These are phyloP conservation scores for Phytophthora chlamydospora DNA, from an alignment of 352 stramenopile genomes.

Conservation along the genomic window DNA sequence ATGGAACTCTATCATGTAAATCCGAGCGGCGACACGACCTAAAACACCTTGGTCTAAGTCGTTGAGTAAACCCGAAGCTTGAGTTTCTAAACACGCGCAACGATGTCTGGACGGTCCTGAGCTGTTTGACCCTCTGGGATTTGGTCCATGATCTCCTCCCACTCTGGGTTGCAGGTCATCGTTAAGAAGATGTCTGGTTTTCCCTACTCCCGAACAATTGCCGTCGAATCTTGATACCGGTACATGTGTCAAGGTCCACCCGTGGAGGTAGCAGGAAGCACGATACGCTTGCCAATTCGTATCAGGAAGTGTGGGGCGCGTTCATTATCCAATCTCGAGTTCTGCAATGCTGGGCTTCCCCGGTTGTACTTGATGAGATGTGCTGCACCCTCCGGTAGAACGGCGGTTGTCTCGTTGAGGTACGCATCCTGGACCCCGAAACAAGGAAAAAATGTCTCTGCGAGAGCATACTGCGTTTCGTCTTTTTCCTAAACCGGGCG, in stretches of 20 bases:
- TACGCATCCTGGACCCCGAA: too few species aligned
- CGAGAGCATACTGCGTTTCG: too few species aligned
- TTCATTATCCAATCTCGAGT: too few species aligned
- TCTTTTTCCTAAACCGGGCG: too few species aligned
- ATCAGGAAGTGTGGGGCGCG: too few species aligned
- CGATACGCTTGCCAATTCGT: too few species aligned
- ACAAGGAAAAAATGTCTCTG: too few species aligned
- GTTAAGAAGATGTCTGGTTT: constrained; percentile 58
- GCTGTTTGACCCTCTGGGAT: constrained; percentile 11
- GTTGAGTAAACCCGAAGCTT: constrained; percentile 26
- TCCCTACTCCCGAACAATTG: constrained; percentile 47
- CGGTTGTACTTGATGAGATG: background rate
- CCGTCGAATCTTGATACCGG: constrained; percentile 39
- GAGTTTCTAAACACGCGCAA: constrained; percentile 24
- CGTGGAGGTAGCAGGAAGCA: too few species aligned
- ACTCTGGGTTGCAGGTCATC: constrained; percentile 53
- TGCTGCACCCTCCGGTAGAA: background rate
- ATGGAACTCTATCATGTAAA: constrained; percentile 53
- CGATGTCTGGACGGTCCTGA: constrained; percentile 27
- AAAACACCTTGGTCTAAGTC: constrained; percentile 37
- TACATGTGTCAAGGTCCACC: constrained; percentile 20
- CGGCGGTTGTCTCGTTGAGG: too few species aligned
- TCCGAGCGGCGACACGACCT: constrained; percentile 25
- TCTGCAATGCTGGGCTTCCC: too few species aligned
- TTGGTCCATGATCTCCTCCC: constrained; percentile 36